Evolutionary conservation across 108 stramenopile species (phyloP).

Genomic region (Pinguiococcus pyrenoidosus): DNA sequence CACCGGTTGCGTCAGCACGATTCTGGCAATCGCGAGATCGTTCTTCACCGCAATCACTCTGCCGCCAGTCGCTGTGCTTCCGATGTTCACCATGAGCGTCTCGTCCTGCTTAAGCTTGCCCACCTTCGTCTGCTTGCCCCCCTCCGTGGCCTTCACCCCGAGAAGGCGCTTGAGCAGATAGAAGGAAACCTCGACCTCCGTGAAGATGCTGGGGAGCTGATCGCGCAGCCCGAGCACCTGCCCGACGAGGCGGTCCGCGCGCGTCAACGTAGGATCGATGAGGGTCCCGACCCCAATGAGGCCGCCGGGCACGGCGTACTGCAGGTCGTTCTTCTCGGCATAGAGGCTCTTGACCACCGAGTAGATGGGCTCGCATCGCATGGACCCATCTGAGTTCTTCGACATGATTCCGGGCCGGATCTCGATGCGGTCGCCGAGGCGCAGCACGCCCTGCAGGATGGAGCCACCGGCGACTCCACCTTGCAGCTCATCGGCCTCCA

Average conservation of each 20-base stretch:
- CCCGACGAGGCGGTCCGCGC: slow-evolving; percentile 96
- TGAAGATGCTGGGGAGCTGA: slow-evolving; percentile 90
- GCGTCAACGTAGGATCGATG: slow-evolving; percentile 94
- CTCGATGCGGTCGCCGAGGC: slow-evolving; percentile 97
- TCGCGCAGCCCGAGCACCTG: slow-evolving; percentile 89
- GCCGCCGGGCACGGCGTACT: slow-evolving; percentile 97
- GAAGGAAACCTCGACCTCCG: slow-evolving; percentile 92
- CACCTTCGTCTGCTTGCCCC: slow-evolving; percentile 95
- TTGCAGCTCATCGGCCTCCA: slow-evolving; percentile 73
- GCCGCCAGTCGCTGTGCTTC: slow-evolving; percentile 91
- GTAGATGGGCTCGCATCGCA: slow-evolving; percentile 74
- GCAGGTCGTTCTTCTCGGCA: slow-evolving; percentile 90
- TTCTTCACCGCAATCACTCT: slow-evolving; percentile 82
- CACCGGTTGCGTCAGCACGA: slow-evolving; percentile 93
- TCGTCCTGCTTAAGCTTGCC: slow-evolving; percentile 76
- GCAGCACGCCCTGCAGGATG: slow-evolving; percentile 89
- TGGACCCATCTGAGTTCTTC: slow-evolving; percentile 71
- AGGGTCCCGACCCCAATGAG: slow-evolving; percentile 97
- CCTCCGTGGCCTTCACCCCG: slow-evolving; percentile 95
- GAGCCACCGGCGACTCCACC: slow-evolving; percentile 98
- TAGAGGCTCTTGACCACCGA: slow-evolving; percentile 57
- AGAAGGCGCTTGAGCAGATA: slow-evolving; percentile 88
- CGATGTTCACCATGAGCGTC: slow-evolving; percentile 99
- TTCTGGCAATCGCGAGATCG: slow-evolving; percentile 52
- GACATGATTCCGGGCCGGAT: slow-evolving; percentile 96